phyloP scores from a whole-genome alignment of 2,329 filamentous ascomycete genomes.

The Hypoxylon sp. region DNA sequence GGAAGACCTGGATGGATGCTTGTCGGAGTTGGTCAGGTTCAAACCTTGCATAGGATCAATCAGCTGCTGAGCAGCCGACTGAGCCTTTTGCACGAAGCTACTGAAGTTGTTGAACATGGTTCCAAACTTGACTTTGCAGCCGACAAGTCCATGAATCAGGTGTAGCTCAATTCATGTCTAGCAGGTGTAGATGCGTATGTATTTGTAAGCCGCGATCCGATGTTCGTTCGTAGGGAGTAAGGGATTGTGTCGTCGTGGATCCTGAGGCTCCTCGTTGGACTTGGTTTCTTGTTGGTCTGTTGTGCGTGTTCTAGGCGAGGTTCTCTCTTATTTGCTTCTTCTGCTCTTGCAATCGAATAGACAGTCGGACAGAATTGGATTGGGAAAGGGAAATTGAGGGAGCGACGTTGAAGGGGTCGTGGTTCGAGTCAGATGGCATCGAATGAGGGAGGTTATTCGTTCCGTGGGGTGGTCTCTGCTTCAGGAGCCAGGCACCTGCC shows the following conservation, averaged over 20 bases:
- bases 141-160: conserved; percentile 39
- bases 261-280: too few species aligned
- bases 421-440: conserved; percentile 22
- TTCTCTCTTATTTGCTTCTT: background rate
- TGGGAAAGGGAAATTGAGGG: background rate
- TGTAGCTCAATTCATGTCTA: conserved; percentile 45
- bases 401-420: background rate
- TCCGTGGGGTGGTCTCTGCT: conserved; percentile 24
- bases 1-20: conserved; percentile 86
- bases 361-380: too few species aligned
- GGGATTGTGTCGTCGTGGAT: background rate
- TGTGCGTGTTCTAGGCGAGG: background rate
- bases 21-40: conserved; percentile 75
- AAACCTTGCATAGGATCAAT: conserved; percentile 87
- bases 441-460: conserved; percentile 17
- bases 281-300: background rate
- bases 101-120: conserved; percentile 70
- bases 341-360: background rate
- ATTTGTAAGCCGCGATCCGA: conserved; percentile 2
- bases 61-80: conserved; percentile 74
- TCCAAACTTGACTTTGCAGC: conserved; percentile 41
- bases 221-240: background rate
- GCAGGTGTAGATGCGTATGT: conserved; percentile 16
- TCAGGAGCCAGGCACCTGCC: conserved; percentile 11
- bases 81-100: conserved; percentile 90